Conservation (phyloP, 257 asterid species). For the Knoxia roxburghii region DNA sequence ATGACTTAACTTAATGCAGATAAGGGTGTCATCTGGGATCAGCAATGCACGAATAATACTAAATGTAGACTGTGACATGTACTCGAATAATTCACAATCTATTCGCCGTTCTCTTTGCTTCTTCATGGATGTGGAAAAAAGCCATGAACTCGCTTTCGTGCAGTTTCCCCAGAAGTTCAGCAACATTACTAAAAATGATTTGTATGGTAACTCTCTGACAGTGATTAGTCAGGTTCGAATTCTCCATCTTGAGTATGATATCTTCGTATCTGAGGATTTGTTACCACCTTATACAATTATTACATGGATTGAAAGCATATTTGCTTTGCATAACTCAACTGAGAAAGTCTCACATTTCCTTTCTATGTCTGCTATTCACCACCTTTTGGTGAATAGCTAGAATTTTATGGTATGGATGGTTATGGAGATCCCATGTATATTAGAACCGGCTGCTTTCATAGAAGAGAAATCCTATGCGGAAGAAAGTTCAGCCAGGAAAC, state of each 20-base stretch:
- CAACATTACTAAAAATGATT: slow-evolving; percentile 65
- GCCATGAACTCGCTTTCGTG: slow-evolving; percentile 59
- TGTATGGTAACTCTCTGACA: slow-evolving; percentile 49
- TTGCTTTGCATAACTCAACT: too few species aligned
- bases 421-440: slow-evolving; percentile 60
- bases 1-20: slow-evolving; percentile 48
- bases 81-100: slow-evolving; percentile 62
- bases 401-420: slow-evolving; percentile 69
- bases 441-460: slow-evolving; percentile 85
- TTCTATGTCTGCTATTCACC: not conserved
- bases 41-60: slow-evolving; percentile 69
- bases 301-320: too few species aligned
- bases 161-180: slow-evolving; percentile 67
- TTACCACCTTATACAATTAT: too few species aligned
- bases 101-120: slow-evolving; percentile 71
- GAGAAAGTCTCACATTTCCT: too few species aligned
- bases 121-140: slow-evolving; percentile 65
- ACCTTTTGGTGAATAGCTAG: too few species aligned
- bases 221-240: slow-evolving; percentile 30
- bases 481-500: slow-evolving; percentile 35
- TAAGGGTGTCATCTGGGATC: slow-evolving; percentile 78
- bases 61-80: slow-evolving; percentile 89
- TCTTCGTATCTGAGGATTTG: too few species aligned
- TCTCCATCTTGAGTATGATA: not conserved
- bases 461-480: slow-evolving; percentile 69